These are phyloP conservation scores for Bruguiera gymnorhiza DNA, from an alignment of 345 rosid species.

Conservation along the genomic window DNA sequence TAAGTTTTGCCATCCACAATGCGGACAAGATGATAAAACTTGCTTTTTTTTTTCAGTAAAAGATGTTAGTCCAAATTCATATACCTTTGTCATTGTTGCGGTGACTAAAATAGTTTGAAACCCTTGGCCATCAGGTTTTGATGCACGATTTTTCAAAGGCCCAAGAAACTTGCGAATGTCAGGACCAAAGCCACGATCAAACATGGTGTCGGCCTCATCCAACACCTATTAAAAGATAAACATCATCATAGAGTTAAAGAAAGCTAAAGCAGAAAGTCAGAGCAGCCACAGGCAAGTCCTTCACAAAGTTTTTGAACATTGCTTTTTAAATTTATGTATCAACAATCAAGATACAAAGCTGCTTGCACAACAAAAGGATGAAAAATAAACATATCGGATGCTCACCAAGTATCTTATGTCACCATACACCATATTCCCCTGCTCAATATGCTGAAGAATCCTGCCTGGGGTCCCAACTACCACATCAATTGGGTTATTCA, in stretches of 20 bases:
- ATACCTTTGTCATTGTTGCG: constrained; percentile 91
- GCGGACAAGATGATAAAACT: not conserved
- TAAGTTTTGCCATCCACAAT: not conserved
- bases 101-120: constrained; percentile 87
- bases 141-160: constrained; percentile 72
- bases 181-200: constrained; percentile 96
- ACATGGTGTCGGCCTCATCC: constrained; percentile 99
- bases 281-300: not conserved
- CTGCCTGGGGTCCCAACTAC: constrained; percentile 96
- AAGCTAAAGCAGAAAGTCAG: constrained; percentile 4
- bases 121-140: constrained; percentile 60
- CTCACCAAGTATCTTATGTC: constrained; percentile 78
- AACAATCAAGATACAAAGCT: not conserved
- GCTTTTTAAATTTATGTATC: not conserved
- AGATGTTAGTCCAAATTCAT: not conserved
- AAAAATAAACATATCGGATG: not conserved
- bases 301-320: not conserved
- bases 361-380: not conserved
- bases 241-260: constrained; percentile 20
- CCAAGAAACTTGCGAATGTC: constrained; percentile 85
- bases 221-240: constrained; percentile 53
- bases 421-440: constrained; percentile 92
- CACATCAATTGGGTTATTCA: constrained; percentile 82
- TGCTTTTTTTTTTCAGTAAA: not conserved
- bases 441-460: constrained; percentile 89